phyloP scores from a whole-genome alignment of 108 stramenopile species.

The Cyclotella choctawhatcheeana region DNA sequence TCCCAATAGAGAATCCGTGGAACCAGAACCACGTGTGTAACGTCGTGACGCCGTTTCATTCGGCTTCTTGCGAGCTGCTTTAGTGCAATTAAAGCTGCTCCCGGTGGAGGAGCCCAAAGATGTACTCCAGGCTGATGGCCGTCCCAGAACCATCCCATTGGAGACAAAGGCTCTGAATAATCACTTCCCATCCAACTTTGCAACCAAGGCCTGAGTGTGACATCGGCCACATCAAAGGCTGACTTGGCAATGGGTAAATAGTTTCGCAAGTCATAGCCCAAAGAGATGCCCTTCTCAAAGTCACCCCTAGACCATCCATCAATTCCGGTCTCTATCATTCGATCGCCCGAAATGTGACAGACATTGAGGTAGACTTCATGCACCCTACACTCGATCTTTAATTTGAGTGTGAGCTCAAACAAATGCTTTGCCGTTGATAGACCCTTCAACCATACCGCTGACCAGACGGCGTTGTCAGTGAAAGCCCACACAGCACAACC shows the following conservation, averaged over 20 bases:
- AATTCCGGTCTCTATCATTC: conserved; percentile 35
- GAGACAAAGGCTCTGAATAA: background rate
- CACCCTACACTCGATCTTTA: background rate
- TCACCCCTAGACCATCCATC: conserved; percentile 29
- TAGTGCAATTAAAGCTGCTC: conserved; percentile 6
- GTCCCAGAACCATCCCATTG: conserved; percentile 1
- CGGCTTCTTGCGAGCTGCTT: background rate
- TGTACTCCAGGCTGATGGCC: conserved; percentile 21
- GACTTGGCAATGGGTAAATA: background rate
- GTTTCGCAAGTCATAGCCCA: conserved; percentile 10
- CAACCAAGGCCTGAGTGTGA: background rate
- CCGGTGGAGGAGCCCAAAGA: conserved; percentile 19
- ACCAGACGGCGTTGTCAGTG: conserved; percentile 19
- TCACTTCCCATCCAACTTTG: conserved; percentile 10
- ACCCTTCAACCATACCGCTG: conserved; percentile 13
- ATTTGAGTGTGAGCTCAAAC: background rate
- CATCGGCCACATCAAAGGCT: background rate
- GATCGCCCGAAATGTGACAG: conserved; percentile 26
- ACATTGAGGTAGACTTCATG: conserved; percentile 17
- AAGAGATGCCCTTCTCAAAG: conserved; percentile 9
- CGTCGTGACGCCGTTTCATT: background rate
- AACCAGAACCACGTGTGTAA: conserved; percentile 5
- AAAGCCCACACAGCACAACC: conserved; percentile 12
- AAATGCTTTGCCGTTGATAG: conserved; percentile 6
- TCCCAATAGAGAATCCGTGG: background rate